Percentiles rank a stretch among this genome's conserved stretches.
Evolutionary conservation across 805 yeast species (phyloP).

Genomic region (Lipomyces sp.): DNA sequence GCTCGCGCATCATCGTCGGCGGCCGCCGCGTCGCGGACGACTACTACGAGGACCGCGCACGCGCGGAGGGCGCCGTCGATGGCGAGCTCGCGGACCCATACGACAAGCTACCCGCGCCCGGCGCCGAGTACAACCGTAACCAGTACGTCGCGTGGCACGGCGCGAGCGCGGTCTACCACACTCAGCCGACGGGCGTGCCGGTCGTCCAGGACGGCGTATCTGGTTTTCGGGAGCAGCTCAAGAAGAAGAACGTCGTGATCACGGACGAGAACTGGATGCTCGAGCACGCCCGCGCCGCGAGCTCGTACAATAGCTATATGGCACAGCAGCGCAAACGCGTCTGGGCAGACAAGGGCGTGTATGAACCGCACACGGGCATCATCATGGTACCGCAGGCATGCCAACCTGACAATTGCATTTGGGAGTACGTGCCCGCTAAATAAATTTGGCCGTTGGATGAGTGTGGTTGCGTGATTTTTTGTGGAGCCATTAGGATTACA

Average conservation of each 20-base stretch:
- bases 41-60: constrained; percentile 67
- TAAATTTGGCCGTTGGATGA: too few species aligned
- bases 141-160: constrained; percentile 57
- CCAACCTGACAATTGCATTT: constrained; percentile 53
- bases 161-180: constrained; percentile 45
- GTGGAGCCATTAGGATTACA: too few species aligned
- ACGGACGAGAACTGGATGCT: constrained; percentile 78
- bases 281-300: constrained; percentile 76
- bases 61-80: constrained; percentile 56
- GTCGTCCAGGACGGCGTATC: constrained; percentile 10
- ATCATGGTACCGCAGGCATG: constrained; percentile 68
- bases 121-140: constrained; percentile 46
- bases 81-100: constrained; percentile 71
- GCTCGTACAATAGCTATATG: constrained; percentile 64
- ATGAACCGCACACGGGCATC: constrained; percentile 84
- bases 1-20: constrained; percentile 73
- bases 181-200: constrained; percentile 28
- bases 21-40: constrained; percentile 85
- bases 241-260: constrained; percentile 37
- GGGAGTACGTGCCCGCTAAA: constrained; percentile 19
- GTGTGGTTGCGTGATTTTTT: too few species aligned
- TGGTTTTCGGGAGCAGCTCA: constrained; percentile 17
- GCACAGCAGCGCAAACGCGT: constrained; percentile 55
- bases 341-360: constrained; percentile 50
- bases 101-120: constrained; percentile 47